A percentile compares a stretch with the other conserved stretches of the same genome.
phyloP scores from a whole-genome alignment of 768 basidiomycete species.

The Multifurca ochricompacta region DNA sequence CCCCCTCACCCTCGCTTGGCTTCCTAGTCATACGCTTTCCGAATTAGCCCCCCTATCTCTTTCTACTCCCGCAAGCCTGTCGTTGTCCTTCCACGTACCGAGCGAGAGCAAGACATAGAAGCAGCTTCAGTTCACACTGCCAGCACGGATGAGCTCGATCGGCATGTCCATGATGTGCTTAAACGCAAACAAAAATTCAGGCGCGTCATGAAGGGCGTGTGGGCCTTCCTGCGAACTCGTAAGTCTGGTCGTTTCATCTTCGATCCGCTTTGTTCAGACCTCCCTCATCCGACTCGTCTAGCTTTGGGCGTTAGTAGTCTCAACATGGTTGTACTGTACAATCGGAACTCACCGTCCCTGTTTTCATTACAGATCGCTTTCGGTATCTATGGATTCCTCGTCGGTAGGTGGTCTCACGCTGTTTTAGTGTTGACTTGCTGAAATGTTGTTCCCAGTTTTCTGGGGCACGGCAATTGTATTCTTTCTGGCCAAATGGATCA shows the following conservation, averaged over 20 bases:
- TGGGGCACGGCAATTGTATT: constrained; percentile 84
- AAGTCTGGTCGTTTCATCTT: constrained; percentile 25
- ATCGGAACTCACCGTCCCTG: background rate
- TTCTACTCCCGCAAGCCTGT: constrained; percentile 67
- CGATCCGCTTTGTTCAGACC: background rate
- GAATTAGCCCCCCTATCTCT: constrained; percentile 53
- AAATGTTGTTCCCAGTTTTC: constrained; percentile 43
- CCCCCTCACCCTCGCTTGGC: background rate
- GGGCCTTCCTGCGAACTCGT: constrained; percentile 84
- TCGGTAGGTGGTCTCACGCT: constrained; percentile 37
- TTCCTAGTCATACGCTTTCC: background rate
- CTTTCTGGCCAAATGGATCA: constrained; percentile 60
- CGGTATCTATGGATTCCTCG: constrained; percentile 70
- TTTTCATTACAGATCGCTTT: constrained; percentile 39
- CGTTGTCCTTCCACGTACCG: constrained; percentile 42
- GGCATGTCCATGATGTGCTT: constrained; percentile 73
- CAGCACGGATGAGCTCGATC: constrained; percentile 44
- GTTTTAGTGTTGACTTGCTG: background rate
- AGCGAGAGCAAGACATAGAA: constrained; percentile 19
- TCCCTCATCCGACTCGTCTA: constrained; percentile 24
- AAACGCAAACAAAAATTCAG: constrained; percentile 49
- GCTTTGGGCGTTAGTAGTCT: constrained; percentile 55
- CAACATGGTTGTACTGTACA: background rate
- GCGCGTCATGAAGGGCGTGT: constrained; percentile 59
- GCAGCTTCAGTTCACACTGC: constrained; percentile 33